phyloP scores from a whole-genome alignment of 2,329 filamentous ascomycete genomes.

The Penicillium sp. region DNA sequence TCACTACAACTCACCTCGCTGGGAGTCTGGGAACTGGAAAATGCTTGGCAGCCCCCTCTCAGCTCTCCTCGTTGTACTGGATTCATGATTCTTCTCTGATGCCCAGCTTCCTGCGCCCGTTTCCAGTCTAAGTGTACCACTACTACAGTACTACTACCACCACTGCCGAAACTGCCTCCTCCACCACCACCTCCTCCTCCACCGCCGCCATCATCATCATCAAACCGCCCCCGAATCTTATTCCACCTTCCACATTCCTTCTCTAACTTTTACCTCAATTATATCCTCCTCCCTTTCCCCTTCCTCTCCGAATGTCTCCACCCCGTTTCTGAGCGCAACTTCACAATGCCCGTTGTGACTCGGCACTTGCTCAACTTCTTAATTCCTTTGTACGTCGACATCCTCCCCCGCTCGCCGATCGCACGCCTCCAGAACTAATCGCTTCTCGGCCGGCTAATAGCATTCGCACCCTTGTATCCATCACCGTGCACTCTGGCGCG shows the following conservation, averaged over 20 bases:
- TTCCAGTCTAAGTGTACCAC: not conserved
- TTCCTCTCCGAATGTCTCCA: not conserved
- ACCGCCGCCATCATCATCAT: not conserved
- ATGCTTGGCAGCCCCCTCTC: constrained; percentile 21
- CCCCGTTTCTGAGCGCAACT: not conserved
- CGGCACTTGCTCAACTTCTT: constrained; percentile 1
- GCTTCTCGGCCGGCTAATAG: not conserved
- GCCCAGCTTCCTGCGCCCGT: constrained; percentile 10
- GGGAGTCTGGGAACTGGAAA: not conserved
- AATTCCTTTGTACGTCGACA: constrained; percentile 1
- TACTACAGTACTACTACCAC: too few relatives aligned
- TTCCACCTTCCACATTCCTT: not conserved
- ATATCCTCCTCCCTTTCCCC: not conserved
- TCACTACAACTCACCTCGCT: too few relatives aligned
- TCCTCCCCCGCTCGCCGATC: constrained; percentile 8
- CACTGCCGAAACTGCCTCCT: not conserved
- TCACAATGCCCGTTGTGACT: constrained; percentile 10
- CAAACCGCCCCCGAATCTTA: not conserved
- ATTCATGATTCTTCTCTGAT: not conserved
- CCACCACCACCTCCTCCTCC: not conserved
- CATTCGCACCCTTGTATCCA: constrained; percentile 32
- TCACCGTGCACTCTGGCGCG: not conserved
- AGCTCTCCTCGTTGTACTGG: constrained; percentile 9
- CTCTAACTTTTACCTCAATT: not conserved
- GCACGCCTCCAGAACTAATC: constrained; percentile 11